A percentile compares a stretch with the other conserved stretches of the same genome.
phyloP scores from a whole-genome alignment of 805 yeast species.

The Dipodascopsis uninucleata region DNA sequence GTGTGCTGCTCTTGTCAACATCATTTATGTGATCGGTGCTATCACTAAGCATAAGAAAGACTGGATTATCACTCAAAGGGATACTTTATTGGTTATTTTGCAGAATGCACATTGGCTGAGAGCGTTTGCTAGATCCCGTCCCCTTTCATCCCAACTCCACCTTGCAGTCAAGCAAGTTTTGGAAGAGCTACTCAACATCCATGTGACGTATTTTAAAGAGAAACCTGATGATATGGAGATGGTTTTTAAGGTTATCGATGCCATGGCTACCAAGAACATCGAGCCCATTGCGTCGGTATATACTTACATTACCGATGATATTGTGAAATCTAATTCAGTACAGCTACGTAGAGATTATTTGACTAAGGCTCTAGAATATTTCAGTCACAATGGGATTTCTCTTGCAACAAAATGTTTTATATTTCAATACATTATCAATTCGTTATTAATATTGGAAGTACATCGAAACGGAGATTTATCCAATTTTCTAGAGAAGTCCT shows the following conservation, averaged over 20 bases:
- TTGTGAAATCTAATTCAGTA: slow-evolving; percentile 51
- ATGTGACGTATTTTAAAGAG: slow-evolving; percentile 40
- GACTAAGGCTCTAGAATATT: slow-evolving; percentile 48
- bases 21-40: slow-evolving; percentile 60
- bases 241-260: slow-evolving; percentile 43
- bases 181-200: slow-evolving; percentile 53
- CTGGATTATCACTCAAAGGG: slow-evolving; percentile 58
- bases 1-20: slow-evolving; percentile 58
- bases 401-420: slow-evolving; percentile 57
- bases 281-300: slow-evolving; percentile 49
- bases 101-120: slow-evolving; percentile 35
- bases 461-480: slow-evolving; percentile 47
- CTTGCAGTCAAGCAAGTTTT: slow-evolving; percentile 71
- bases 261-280: slow-evolving; percentile 46
- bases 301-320: slow-evolving; percentile 52
- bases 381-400: slow-evolving; percentile 45
- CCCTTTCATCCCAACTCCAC: slow-evolving; percentile 56
- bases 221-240: slow-evolving; percentile 39
- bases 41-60: slow-evolving; percentile 46
- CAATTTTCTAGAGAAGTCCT: slow-evolving; percentile 45
- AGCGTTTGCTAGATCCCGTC: slow-evolving; percentile 45
- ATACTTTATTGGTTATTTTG: slow-evolving; percentile 30
- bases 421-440: slow-evolving; percentile 59
- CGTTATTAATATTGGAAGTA: slow-evolving; percentile 60
- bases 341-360: slow-evolving; percentile 51